Base-by-base conservation (phyloP, 2,329 filamentous ascomycete genomes). In the Fulvia fulva region DNA sequence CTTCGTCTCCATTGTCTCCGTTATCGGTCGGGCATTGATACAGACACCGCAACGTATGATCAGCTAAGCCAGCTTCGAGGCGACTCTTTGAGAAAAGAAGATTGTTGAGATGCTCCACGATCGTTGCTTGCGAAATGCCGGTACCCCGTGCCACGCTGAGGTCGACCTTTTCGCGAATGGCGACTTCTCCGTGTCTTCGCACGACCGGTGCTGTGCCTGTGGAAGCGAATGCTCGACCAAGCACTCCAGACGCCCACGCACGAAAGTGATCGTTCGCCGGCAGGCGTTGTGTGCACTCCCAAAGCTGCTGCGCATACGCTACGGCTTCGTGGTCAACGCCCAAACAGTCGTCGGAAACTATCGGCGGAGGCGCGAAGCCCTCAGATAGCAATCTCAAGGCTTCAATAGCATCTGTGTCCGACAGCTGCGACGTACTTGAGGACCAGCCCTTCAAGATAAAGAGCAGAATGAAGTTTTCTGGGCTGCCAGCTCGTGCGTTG, bases 391-490 rank as follows among this genome's bases (percentile, higher is more conserved):
- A 84, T 47, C 79, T 82, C 45, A 92, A 78, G n/a, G 87, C 88
- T 53, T 90, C 78, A 46, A 87, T 80, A 46, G 87, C 82, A 14
- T 90, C 88, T 3, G 87, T 80, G 51, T 83, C 80, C 63, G 88
- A 87, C 5, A 97, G 78, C 0, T 97, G 77, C 55, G 84, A 82
- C 26, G 81, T 74, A 1, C 79, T 78, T 3, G 82, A 80, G 25
- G 79, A 80, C 58, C 87, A 86, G 67, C 97, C 92, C 58, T 86
- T 81, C 3, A 99, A 77, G 5, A 99, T 84, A 55, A 89, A 86
- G n/a, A 91, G 74, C 2, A 99, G 78, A 3, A 97, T 78, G 28
- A 83, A 85, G 66, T 90, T 91, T 71, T 97, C 92, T n/a, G 87
- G 80, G 2, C 85, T 89, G 0, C 83, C 85, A 56, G 80, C 83